These are phyloP conservation scores for Chrysoporthe puriensis DNA, from an alignment of 2,329 filamentous ascomycete genomes.

Conservation along the genomic window DNA sequence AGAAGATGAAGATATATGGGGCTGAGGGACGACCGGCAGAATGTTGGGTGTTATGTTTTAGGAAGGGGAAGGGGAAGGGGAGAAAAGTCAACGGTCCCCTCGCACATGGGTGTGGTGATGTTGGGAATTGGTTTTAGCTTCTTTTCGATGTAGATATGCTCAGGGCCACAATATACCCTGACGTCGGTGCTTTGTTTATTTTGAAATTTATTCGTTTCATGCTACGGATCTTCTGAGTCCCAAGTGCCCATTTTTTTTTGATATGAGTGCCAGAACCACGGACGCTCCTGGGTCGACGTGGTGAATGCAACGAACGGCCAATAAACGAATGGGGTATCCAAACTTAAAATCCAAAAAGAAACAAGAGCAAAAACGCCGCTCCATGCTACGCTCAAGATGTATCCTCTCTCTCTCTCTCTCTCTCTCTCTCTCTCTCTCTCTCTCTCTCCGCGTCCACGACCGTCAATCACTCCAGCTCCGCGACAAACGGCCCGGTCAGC, in stretches of 20 bases:
- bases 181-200: not conserved
- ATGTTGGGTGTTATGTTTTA: too few relatives aligned
- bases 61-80: not conserved
- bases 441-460: not conserved
- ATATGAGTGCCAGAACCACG: too few relatives aligned
- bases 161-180: not conserved
- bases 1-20: not conserved
- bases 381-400: not conserved
- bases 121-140: not conserved
- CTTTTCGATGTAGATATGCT: not conserved
- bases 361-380: not conserved
- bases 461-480: constrained; percentile 23
- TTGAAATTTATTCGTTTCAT: too few relatives aligned
- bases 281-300: too few relatives aligned
- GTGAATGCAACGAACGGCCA: not conserved
- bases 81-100: not conserved
- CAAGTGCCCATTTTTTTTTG: not conserved
- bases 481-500: constrained; percentile 22
- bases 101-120: not conserved
- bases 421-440: not conserved
- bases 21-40: not conserved
- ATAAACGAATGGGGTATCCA: constrained; percentile 3
- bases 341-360: not conserved
- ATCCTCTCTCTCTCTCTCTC: not conserved
- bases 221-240: not conserved